Evolutionary conservation across 2,329 filamentous ascomycete species (phyloP).

Genomic region (Calonectria multiphialidica): DNA sequence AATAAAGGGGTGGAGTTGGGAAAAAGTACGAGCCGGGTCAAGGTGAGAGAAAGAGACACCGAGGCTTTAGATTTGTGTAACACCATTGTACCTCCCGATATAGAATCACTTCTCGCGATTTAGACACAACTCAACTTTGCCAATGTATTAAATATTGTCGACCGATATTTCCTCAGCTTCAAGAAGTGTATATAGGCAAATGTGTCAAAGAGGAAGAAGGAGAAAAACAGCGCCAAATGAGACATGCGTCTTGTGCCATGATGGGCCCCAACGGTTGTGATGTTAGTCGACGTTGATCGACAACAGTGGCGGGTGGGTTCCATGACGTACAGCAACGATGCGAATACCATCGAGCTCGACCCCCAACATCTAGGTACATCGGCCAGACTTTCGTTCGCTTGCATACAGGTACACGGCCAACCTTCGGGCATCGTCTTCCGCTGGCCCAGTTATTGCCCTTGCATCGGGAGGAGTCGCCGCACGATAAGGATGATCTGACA

Average conservation of each 20-base stretch:
- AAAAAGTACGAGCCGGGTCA: not conserved
- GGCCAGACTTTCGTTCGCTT: not conserved
- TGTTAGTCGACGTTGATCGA: constrained; percentile 3
- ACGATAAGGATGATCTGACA: constrained; percentile 47
- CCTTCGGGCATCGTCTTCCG: constrained; percentile 19
- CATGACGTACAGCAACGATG: constrained; percentile 15
- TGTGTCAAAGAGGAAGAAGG: not conserved
- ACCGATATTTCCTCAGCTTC: no score
- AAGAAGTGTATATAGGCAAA: not conserved
- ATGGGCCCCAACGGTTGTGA: not conserved
- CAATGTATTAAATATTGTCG: not conserved
- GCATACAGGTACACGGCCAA: constrained; percentile 1
- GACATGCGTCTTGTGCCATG: not conserved
- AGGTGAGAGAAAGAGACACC: constrained; percentile 20
- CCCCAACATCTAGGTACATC: not conserved
- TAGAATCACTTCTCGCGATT: constrained; percentile 41
- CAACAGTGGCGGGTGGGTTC: not conserved
- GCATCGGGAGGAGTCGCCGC: constrained; percentile 25
- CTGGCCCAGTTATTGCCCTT: constrained; percentile 17
- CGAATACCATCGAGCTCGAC: not conserved
- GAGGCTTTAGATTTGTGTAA: constrained; percentile 17
- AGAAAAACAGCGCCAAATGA: not conserved
- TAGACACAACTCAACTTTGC: constrained; percentile 23
- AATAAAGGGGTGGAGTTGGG: not conserved
- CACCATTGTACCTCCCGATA: constrained; percentile 21